Evolutionary conservation across 1,284 basidiomycete species (phyloP), one percentile per base, ranked within the genome.

Genomic region (Malassezia globosa): DNA sequence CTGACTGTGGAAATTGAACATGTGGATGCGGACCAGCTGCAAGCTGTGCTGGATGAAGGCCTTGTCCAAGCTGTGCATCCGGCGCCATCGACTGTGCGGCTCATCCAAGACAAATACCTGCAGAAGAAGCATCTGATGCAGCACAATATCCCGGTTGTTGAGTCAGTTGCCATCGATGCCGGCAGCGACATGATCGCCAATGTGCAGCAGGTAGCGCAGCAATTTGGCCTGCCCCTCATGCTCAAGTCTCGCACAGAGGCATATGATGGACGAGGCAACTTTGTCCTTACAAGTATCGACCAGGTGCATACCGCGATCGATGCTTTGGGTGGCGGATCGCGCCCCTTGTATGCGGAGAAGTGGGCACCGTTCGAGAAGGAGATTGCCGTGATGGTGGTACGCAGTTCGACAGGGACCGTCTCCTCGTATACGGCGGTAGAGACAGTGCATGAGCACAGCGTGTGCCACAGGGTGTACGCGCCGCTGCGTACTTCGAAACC

Each of bases 1-100:
- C 76, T 97, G 46, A 97, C 94, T 0, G 83, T 94, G 45, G 92
- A 99, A 75, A 97, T 97, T 40, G 92, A 99, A 75, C 92, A 99
- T 66, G 89, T 99, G 48, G 82, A 94, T 63, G 87, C 80, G 5
- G 75, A 76, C 21, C 80, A 87, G 1, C 77, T 97, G 6, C 81
- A 68, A 34, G 48, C 50, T 31, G 67, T 69, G 24, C 61, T 69
- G 29, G 65, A 68, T 35, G 46, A 65, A 46, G 60, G 58, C 42
- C 56, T 66, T 13, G 67, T 71, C 14, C 49, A 58, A 29, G 64
- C 61, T n/a, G 82, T 96, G 3, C 88, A 92, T 72, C 92, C 92
- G 0, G 80, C 79, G 47, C 87, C 92, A 0, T 74, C 74, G 25
- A 92, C 90, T 5, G 85, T 97, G 68, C 77, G 80, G 34, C 77